These are phyloP conservation scores for Claviceps spartinae DNA, from an alignment of 2,329 filamentous ascomycete species.

Conservation along the genomic window DNA sequence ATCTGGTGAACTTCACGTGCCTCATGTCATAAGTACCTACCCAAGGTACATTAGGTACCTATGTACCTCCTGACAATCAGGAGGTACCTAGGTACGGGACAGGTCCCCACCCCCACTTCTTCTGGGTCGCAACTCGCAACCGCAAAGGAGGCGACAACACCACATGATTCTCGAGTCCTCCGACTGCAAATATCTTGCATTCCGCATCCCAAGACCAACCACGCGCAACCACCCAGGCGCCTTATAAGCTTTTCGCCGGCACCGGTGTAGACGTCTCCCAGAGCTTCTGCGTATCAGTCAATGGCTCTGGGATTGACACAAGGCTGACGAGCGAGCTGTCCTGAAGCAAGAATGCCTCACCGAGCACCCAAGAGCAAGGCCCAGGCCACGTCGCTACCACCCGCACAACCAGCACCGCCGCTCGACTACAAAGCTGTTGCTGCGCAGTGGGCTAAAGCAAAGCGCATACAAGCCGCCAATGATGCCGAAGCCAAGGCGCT, in stretches of 20 bases:
- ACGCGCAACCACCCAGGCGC: background rate
- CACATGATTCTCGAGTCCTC: background rate
- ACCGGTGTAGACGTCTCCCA: background rate
- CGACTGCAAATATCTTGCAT: background rate
- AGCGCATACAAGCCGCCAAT: slow-evolving; percentile 32
- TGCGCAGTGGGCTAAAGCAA: slow-evolving; percentile 39
- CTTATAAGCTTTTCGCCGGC: background rate
- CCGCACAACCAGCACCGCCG: slow-evolving; percentile 3
- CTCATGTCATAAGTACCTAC: no score
- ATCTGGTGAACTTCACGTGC: no score
- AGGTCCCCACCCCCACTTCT: no score
- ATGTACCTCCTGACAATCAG: no score
- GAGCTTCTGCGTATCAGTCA: slow-evolving; percentile 10
- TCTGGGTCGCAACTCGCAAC: no score
- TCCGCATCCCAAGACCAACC: background rate
- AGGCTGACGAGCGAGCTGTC: slow-evolving; percentile 3
- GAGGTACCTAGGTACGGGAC: no score
- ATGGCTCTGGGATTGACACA: slow-evolving; percentile 14
- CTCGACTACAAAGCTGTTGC: slow-evolving; percentile 40
- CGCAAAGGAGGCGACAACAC: no score
- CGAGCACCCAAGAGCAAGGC: slow-evolving; percentile 13
- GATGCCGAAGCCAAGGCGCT: slow-evolving; percentile 20
- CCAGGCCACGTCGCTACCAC: slow-evolving; percentile 11
- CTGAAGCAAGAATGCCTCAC: slow-evolving; percentile 15
- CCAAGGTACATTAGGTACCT: no score